phyloP scores from a whole-genome alignment of 371 early-diverging fungal species.

The Conidiobolus incongruus region DNA sequence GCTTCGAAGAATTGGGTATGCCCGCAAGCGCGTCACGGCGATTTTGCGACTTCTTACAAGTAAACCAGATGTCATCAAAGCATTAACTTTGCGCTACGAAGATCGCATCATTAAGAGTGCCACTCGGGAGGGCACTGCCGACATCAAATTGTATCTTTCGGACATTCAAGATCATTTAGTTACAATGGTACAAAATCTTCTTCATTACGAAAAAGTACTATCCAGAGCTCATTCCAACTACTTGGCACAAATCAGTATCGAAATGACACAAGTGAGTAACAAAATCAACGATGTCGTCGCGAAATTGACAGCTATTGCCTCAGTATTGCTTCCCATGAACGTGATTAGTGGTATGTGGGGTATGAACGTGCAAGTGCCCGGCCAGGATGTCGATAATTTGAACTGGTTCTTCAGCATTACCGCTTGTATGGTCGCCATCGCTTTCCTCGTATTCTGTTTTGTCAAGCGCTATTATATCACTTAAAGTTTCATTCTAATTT shows the following conservation, averaged over 20 bases:
- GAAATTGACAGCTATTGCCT: conserved; percentile 74
- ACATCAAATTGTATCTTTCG: conserved; percentile 62
- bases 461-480: neutral
- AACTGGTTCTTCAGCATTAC: conserved; percentile 26
- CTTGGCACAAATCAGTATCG: conserved; percentile 87
- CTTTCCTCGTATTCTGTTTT: neutral
- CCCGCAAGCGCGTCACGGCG: conserved; percentile 52
- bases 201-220: conserved; percentile 77
- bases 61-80: conserved; percentile 63
- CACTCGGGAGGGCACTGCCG: conserved; percentile 16
- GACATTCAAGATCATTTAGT: conserved; percentile 92
- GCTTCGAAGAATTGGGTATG: conserved; percentile 64
- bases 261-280: conserved; percentile 85
- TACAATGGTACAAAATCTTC: conserved; percentile 72
- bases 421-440: neutral
- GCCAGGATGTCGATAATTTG: conserved; percentile 20
- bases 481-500: too few species aligned
- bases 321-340: conserved; percentile 83
- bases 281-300: conserved; percentile 75
- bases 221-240: conserved; percentile 85
- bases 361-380: conserved; percentile 76
- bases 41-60: conserved; percentile 44
- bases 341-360: conserved; percentile 87
- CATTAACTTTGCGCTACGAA: conserved; percentile 48
- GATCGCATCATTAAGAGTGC: conserved; percentile 15